Percentiles rank a stretch among this genome's conserved stretches.
These are phyloP conservation scores for Trichoderma sp. DNA, from an alignment of 2,329 filamentous ascomycete species.

Conservation along the genomic window DNA sequence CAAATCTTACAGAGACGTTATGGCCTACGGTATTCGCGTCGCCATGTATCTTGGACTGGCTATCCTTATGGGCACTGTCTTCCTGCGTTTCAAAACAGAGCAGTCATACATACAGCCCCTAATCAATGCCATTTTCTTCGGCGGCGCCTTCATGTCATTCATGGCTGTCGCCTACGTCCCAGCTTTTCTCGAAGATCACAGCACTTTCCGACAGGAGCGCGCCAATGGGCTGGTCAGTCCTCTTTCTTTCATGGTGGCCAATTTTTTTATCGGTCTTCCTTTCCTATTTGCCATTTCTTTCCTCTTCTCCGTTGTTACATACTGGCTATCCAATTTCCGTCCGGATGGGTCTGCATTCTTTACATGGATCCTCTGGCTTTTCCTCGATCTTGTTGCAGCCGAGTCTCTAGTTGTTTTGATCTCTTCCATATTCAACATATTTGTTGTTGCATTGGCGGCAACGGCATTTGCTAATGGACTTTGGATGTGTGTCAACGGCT, in stretches of 20 bases:
- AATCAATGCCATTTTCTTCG: constrained; percentile 80
- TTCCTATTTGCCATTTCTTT: constrained; percentile 78
- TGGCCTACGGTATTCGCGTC: constrained; percentile 80
- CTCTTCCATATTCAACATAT: constrained; percentile 71
- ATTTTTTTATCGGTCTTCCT: constrained; percentile 79
- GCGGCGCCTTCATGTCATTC: constrained; percentile 74
- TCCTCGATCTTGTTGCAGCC: constrained; percentile 79
- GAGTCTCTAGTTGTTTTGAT: constrained; percentile 81
- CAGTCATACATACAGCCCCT: constrained; percentile 78
- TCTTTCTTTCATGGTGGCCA: constrained; percentile 70
- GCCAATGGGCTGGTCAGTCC: constrained; percentile 80
- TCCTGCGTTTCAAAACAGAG: constrained; percentile 67
- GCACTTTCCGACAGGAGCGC: constrained; percentile 58
- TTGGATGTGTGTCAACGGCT: constrained; percentile 86
- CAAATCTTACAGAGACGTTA: constrained; percentile 80
- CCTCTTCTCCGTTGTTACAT: constrained; percentile 73
- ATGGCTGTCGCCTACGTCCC: constrained; percentile 87
- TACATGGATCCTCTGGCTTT: constrained; percentile 80
- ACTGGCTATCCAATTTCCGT: constrained; percentile 79
- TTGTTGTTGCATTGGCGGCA: constrained; percentile 76
- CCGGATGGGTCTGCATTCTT: constrained; percentile 68
- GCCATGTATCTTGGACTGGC: constrained; percentile 77
- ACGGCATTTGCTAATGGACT: constrained; percentile 85
- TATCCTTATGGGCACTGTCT: constrained; percentile 87
- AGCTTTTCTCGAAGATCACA: constrained; percentile 51